Evolutionary conservation across 163 green algal genomes (phyloP).

Genomic region (Chlamydomonas reinhardtii): DNA sequence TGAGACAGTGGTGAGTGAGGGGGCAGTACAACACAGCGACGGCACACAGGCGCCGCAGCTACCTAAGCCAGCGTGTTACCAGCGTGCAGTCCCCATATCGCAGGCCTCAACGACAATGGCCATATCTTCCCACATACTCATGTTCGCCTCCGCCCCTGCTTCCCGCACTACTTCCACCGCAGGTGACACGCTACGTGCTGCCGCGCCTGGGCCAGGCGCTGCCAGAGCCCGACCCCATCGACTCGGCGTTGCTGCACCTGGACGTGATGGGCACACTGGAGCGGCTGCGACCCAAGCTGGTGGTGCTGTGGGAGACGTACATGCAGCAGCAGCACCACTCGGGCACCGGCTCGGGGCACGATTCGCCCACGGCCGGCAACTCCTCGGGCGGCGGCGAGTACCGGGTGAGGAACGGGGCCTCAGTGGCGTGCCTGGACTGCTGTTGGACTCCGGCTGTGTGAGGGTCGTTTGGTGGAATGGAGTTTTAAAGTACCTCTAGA

Average conservation of each 20-base stretch:
- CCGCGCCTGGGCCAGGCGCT: conserved; percentile 12
- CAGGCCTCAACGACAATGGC: too few species aligned
- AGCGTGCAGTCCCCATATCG: too few species aligned
- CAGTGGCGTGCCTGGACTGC: too few species aligned
- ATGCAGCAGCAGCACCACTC: conserved; percentile 23
- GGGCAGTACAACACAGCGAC: too few species aligned
- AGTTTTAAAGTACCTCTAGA: too few species aligned
- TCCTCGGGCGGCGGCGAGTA: background rate
- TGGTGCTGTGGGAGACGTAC: conserved; percentile 47
- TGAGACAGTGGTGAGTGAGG: conserved; percentile 48
- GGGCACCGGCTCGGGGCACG: background rate
- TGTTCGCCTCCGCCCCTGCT: too few species aligned
- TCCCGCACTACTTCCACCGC: background rate
- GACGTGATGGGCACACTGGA: conserved; percentile 51
- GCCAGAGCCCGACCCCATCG: conserved; percentile 40
- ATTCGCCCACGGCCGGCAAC: background rate
- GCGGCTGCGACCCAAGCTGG: conserved; percentile 45
- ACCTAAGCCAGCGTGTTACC: too few species aligned
- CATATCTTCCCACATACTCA: too few species aligned
- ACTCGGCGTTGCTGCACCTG: conserved; percentile 46
- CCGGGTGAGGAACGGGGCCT: background rate
- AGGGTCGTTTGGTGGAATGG: too few species aligned
- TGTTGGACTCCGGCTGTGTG: too few species aligned
- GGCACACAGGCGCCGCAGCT: background rate
- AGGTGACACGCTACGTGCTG: conserved; percentile 34